Conservation (phyloP, 2,329 filamentous ascomycete species). For the Diaporthe batatas region DNA sequence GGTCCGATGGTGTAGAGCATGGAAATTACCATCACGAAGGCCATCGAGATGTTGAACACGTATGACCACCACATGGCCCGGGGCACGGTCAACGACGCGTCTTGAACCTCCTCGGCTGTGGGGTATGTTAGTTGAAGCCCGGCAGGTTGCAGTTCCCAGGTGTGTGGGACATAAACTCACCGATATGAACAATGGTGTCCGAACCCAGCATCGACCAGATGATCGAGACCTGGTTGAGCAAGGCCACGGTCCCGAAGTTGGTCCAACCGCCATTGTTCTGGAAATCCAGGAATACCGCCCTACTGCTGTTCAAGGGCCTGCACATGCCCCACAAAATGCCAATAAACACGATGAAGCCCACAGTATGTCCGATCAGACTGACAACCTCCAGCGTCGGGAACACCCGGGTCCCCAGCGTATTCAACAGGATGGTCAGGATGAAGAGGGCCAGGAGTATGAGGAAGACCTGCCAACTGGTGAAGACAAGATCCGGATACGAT, state of each 20-base stretch:
- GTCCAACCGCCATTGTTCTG: conserved; percentile 40
- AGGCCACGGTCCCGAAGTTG: conserved; percentile 33
- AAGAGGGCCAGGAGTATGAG: conserved; percentile 36
- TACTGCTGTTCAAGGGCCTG: conserved; percentile 21
- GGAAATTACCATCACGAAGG: conserved; percentile 38
- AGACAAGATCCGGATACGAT: conserved; percentile 19
- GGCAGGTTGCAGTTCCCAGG: no score
- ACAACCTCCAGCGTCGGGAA: conserved; percentile 35
- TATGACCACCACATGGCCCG: conserved; percentile 41
- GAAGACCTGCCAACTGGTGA: conserved; percentile 38
- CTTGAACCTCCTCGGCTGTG: conserved; percentile 36
- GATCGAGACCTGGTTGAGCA: conserved; percentile 38
- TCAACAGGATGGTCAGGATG: conserved; percentile 35
- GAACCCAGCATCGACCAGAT: conserved; percentile 41
- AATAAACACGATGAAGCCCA: conserved; percentile 35
- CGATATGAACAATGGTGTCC: conserved; percentile 40
- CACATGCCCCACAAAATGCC: conserved; percentile 38
- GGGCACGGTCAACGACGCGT: conserved; percentile 36
- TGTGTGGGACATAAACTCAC: conserved; percentile 9
- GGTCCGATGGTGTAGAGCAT: conserved; percentile 39
- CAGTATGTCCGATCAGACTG: conserved; percentile 37
- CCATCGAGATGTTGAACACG: conserved; percentile 34
- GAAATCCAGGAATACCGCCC: conserved; percentile 37
- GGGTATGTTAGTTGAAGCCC: neutral
- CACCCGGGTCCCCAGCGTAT: conserved; percentile 32